Conservation (phyloP, 2,329 filamentous ascomycete genomes). For the Paracamarosporium sp. region DNA sequence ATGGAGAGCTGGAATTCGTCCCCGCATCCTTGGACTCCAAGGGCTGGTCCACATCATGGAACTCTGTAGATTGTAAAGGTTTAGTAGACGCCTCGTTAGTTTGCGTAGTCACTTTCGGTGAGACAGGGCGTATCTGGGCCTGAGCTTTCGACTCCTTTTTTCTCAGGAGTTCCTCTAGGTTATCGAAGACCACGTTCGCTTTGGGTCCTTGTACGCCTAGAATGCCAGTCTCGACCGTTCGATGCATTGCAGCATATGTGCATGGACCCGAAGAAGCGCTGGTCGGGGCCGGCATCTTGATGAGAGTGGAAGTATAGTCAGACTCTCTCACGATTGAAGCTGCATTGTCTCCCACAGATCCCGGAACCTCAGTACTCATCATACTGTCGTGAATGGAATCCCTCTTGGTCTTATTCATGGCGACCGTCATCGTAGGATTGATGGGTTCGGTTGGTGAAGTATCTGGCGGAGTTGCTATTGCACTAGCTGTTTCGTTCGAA, state of each 20-base stretch:
- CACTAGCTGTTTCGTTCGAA: background rate
- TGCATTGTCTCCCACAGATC: background rate
- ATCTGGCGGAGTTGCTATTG: background rate
- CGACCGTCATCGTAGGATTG: background rate
- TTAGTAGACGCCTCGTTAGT: background rate
- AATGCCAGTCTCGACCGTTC: constrained; percentile 6
- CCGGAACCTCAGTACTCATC: background rate
- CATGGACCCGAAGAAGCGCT: background rate
- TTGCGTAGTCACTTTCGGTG: background rate
- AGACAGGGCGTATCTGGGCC: background rate
- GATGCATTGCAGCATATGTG: background rate
- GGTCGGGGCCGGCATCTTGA: background rate
- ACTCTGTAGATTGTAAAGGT: background rate
- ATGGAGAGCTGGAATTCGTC: constrained; percentile 3
- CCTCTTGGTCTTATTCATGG: constrained; percentile 3
- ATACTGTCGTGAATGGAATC: constrained; percentile 8
- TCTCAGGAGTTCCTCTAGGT: constrained; percentile 29
- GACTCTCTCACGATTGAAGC: background rate
- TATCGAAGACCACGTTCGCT: constrained; percentile 21
- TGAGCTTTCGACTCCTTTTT: constrained; percentile 4
- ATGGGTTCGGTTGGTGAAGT: background rate
- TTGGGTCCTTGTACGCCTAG: constrained; percentile 27
- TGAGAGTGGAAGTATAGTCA: background rate
- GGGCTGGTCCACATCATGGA: background rate
- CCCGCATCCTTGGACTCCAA: background rate